A percentile compares a stretch with the other conserved stretches of the same genome.
phyloP scores from a whole-genome alignment of 2,329 filamentous ascomycete species.

The Ophiostoma quercus region DNA sequence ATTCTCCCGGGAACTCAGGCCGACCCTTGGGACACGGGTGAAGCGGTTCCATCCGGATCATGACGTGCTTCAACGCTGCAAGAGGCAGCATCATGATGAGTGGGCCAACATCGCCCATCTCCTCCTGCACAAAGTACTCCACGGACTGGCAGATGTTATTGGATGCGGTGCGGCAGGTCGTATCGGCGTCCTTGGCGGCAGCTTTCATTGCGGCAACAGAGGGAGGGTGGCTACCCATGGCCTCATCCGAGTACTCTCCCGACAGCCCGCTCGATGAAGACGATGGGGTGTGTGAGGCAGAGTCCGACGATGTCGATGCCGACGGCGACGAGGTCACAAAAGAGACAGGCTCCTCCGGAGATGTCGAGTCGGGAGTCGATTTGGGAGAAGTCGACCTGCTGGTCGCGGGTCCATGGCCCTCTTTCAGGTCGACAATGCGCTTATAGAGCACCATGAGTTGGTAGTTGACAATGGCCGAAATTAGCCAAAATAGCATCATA shows the following conservation, averaged over 20 bases:
- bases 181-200: neutral
- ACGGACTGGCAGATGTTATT: conserved; percentile 29
- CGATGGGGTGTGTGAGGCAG: neutral
- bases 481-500: conserved; percentile 27
- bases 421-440: conserved; percentile 13
- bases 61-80: conserved; percentile 19
- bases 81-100: conserved; percentile 25
- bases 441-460: conserved; percentile 22
- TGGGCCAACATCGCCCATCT: conserved; percentile 27
- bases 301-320: neutral
- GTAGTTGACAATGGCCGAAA: conserved; percentile 23
- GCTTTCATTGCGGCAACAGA: conserved; percentile 14
- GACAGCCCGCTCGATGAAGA: neutral
- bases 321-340: neutral
- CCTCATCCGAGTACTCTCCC: neutral
- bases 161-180: conserved; percentile 17
- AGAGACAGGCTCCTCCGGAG: neutral
- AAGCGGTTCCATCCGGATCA: neutral
- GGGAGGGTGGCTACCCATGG: neutral
- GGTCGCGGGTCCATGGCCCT: neutral
- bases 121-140: conserved; percentile 28
- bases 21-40: conserved; percentile 11
- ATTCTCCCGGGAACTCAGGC: conserved; percentile 18
- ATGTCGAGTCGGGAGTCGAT: neutral
- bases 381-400: neutral